Evolutionary conservation across 2,329 filamentous ascomycete species (phyloP), one percentile per base, ranked within the genome.

Genomic region (Chrysoporthe deuterocubensis): DNA sequence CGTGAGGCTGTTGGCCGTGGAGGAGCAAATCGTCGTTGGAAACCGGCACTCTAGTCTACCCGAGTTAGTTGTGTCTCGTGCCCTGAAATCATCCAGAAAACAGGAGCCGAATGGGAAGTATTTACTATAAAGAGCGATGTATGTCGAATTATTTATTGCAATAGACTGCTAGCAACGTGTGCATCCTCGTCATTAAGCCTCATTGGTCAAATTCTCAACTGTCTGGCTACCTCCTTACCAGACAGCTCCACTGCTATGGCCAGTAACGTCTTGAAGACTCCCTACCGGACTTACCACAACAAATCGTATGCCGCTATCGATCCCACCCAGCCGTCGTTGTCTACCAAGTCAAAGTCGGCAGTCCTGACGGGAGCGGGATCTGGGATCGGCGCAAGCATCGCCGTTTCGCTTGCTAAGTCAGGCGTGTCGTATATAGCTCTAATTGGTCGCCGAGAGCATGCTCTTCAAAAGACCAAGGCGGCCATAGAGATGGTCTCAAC

Each of bases 271-370:
- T 43, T 64, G 1, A 44, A 64, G 21, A 64, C 62, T 37, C 62
- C 62, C 5, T 64, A 64, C 14, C 42, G 26, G 9, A 46, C 37
- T 16, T 64, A 64, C 26, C 50, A 64, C 62, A 48, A 16, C 16
- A 64, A 2, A 21, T 64, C 62, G 1, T 64, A 64, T 18, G 52
- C 62, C 40, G 62, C 62, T 5, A 64, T 64, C 21, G 40, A 64
- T 46, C 62, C 52, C 40, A 46, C 62, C 21, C 50, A 26, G 37
- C 62, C 62, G 57, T 48, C 62, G 9, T 40, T 64, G 16, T 64
- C 62, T 21, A 64, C 50, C 40, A 64, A 48, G 50, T 64, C 62
- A 13, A 64, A 64, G 37, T 64, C 62, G n/a, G 62, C 62, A 48
- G 52, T 64, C 18, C 50, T 64, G 26, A 58, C 62, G 2, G 62